Evolutionary conservation across 1,139 yeast species (phyloP).

Genomic region (Sporopachydermia cereana): DNA sequence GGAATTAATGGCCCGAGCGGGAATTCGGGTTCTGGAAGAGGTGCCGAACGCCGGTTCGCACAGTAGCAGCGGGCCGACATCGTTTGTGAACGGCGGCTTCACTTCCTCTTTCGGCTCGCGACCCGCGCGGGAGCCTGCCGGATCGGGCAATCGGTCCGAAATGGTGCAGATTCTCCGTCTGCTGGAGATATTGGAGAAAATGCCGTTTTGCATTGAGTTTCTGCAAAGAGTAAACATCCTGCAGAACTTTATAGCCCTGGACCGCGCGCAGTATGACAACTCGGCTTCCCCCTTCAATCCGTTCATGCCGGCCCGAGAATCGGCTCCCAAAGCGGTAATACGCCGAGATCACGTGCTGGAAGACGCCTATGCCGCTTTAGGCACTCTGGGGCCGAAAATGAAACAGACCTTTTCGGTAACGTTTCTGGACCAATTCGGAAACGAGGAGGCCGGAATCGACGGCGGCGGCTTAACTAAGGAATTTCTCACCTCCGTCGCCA

Average conservation of each 20-base stretch:
- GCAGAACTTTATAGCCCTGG: conserved; percentile 48
- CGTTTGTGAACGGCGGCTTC: not conserved
- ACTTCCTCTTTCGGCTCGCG: too few species aligned
- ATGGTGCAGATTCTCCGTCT: conserved; percentile 1
- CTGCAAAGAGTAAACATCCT: conserved; percentile 61
- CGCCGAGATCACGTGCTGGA: conserved; percentile 58
- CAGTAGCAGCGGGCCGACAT: not conserved
- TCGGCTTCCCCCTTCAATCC: conserved; percentile 13
- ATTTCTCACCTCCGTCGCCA: conserved; percentile 60
- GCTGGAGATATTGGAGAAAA: conserved; percentile 42
- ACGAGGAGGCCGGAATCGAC: conserved; percentile 79
- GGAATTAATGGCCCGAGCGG: not conserved
- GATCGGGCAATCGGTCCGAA: not conserved
- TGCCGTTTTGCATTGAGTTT: conserved; percentile 77
- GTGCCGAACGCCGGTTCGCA: not conserved
- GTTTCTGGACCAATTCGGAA: conserved; percentile 64
- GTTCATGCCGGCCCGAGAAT: conserved; percentile 14
- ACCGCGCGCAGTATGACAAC: conserved; percentile 24
- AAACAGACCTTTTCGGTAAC: conserved; percentile 51
- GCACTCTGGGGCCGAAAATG: conserved; percentile 36
- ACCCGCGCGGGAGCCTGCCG: too few species aligned
- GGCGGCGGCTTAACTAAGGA: conserved; percentile 97
- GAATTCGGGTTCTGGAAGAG: not conserved
- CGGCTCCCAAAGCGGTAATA: conserved; percentile 37
- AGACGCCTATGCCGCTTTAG: conserved; percentile 60